phyloP scores from a whole-genome alignment of 1,284 basidiomycete species.

The Veloboletus limbatus region DNA sequence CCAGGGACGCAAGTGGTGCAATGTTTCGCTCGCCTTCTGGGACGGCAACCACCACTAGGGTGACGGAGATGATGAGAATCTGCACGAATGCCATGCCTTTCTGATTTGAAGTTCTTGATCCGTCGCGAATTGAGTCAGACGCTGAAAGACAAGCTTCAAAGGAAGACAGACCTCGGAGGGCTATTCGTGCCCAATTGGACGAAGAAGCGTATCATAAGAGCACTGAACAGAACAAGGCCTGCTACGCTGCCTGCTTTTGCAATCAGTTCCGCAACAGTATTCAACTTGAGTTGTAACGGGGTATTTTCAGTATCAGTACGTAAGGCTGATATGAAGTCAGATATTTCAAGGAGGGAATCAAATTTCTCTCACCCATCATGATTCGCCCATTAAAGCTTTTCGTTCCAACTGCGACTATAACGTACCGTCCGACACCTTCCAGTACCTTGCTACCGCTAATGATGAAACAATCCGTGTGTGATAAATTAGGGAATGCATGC shows the following conservation, averaged over 20 bases:
- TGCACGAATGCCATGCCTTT: conserved; percentile 93
- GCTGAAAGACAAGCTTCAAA: neutral
- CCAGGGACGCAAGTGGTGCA: neutral
- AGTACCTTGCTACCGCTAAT: conserved; percentile 93
- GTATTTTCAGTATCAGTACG: conserved; percentile 83
- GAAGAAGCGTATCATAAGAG: conserved; percentile 94
- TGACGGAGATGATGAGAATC: conserved; percentile 93
- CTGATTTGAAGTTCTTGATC: conserved; percentile 61
- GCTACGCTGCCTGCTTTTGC: conserved; percentile 86
- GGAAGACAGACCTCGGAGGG: conserved; percentile 43
- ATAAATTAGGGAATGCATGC: conserved; percentile 23
- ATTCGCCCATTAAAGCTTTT: conserved; percentile 95
- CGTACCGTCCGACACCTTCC: conserved; percentile 92
- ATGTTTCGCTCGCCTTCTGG: conserved; percentile 71
- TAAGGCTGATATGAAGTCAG: conserved; percentile 50
- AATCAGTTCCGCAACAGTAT: conserved; percentile 89
- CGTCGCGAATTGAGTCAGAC: conserved; percentile 5
- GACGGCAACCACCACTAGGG: conserved; percentile 94
- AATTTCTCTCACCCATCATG: conserved; percentile 76
- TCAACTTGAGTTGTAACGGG: conserved; percentile 93
- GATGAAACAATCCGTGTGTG: conserved; percentile 89
- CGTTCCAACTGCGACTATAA: conserved; percentile 89
- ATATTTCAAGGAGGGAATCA: conserved; percentile 3
- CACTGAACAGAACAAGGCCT: conserved; percentile 79
- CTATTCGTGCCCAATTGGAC: conserved; percentile 70